Conservation (phyloP, 2,329 filamentous ascomycete genomes). For the Phialemonium atrogriseum region DNA sequence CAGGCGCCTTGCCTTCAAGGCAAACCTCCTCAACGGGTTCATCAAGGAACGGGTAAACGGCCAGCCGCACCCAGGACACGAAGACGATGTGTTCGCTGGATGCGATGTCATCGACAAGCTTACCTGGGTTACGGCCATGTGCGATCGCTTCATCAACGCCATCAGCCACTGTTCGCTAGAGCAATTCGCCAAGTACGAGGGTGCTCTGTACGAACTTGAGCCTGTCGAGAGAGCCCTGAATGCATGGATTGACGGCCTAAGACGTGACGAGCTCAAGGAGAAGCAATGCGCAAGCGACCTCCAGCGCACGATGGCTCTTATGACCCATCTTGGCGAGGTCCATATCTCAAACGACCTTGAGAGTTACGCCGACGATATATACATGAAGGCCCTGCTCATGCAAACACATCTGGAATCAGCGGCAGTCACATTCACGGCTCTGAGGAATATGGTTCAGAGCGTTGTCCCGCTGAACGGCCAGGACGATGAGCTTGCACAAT, state of each 20-base stretch:
- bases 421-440: slow-evolving; percentile 56
- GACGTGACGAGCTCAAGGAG: slow-evolving; percentile 79
- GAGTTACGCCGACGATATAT: slow-evolving; percentile 68
- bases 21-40: slow-evolving; percentile 66
- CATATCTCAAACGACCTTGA: slow-evolving; percentile 64
- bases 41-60: slow-evolving; percentile 70
- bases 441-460: slow-evolving; percentile 58
- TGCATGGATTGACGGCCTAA: slow-evolving; percentile 75
- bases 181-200: slow-evolving; percentile 70
- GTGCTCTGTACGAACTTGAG: slow-evolving; percentile 78
- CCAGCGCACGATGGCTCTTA: slow-evolving; percentile 73
- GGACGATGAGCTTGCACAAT: slow-evolving; percentile 58
- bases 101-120: slow-evolving; percentile 81
- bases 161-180: slow-evolving; percentile 71
- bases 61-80: slow-evolving; percentile 56
- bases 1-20: slow-evolving; percentile 83
- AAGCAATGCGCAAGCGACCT: slow-evolving; percentile 74
- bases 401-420: slow-evolving; percentile 77
- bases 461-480: slow-evolving; percentile 49
- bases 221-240: slow-evolving; percentile 87
- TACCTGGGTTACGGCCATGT: slow-evolving; percentile 74
- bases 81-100: slow-evolving; percentile 72
- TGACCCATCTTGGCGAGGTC: slow-evolving; percentile 78
- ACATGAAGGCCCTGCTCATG: slow-evolving; percentile 68
- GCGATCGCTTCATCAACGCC: slow-evolving; percentile 72